Evolutionary conservation across 345 rosid genomes (phyloP).

Genomic region (Linum tenue): DNA sequence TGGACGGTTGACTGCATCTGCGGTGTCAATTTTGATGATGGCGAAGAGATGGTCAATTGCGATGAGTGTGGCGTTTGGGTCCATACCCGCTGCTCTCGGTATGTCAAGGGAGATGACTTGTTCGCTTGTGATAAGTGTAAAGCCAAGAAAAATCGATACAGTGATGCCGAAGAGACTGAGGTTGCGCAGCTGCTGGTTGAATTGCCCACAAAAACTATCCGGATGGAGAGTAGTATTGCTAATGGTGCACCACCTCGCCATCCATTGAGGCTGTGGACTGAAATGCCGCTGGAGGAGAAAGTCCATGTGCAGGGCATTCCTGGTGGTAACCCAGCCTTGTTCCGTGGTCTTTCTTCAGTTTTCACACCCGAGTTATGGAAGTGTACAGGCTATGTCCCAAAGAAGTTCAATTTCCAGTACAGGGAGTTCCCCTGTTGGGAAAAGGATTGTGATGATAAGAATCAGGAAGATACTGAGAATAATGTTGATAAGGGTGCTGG

Average conservation of each 20-base stretch:
- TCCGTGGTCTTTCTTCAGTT: constrained; percentile 48
- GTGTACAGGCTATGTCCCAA: constrained; percentile 78
- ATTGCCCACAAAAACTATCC: constrained; percentile 71
- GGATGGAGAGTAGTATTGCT: constrained; percentile 45
- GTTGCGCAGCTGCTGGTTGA: constrained; percentile 87
- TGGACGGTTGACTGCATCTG: constrained; percentile 97
- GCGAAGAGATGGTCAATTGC: constrained; percentile 97
- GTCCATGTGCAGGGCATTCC: constrained; percentile 90
- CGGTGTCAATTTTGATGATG: constrained; percentile 86
- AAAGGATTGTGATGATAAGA: constrained; percentile 25
- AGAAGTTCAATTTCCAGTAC: constrained; percentile 66
- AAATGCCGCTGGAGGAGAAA: constrained; percentile 72
- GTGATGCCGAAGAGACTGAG: constrained; percentile 69
- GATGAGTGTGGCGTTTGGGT: constrained; percentile 99
- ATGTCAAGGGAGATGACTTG: constrained; percentile 67
- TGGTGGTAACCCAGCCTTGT: constrained; percentile 70
- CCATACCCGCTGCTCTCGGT: constrained; percentile 86
- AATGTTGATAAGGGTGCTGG: constrained; percentile 70
- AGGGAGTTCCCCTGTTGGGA: constrained; percentile 79
- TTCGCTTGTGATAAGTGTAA: constrained; percentile 87
- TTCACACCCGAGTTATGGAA: constrained; percentile 76
- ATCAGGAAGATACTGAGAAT: constrained; percentile 41
- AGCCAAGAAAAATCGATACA: constrained; percentile 26
- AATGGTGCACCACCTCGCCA: constrained; percentile 27
- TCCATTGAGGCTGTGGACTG: constrained; percentile 58